Conservation (phyloP, 83 land plant species). For the Thuja plicata region DNA sequence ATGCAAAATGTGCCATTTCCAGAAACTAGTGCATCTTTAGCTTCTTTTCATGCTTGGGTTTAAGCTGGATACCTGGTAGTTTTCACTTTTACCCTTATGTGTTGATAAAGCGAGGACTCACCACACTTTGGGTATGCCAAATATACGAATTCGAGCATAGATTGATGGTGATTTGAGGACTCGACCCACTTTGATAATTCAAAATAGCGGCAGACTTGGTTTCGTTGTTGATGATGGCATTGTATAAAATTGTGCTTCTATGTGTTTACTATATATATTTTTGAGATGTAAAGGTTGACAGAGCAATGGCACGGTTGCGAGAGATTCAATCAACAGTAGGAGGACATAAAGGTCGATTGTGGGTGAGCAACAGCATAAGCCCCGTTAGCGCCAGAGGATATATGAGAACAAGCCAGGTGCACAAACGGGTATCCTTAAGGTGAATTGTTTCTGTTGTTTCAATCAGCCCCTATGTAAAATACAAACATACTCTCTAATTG, state of each 20-base stretch:
- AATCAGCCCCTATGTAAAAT: not conserved
- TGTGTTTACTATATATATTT: slow-evolving; percentile 7
- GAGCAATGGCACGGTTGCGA: slow-evolving; percentile 61
- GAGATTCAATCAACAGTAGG: slow-evolving; percentile 60
- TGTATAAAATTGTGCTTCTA: not conserved
- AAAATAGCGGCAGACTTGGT: not conserved
- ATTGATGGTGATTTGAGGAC: not conserved
- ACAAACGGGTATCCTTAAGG: slow-evolving; percentile 56
- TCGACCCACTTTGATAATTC: not conserved
- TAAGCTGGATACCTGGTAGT: too few relatives aligned
- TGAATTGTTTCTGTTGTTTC: not conserved
- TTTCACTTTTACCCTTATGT: not conserved
- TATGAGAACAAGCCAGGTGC: slow-evolving; percentile 39
- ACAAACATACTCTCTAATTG: not conserved
- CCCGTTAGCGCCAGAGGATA: slow-evolving; percentile 53
- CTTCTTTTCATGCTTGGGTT: not conserved
- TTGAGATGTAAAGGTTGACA: slow-evolving; percentile 43
- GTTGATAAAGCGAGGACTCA: not conserved
- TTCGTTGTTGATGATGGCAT: not conserved
- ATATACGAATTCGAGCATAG: not conserved
- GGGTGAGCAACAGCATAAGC: slow-evolving; percentile 32
- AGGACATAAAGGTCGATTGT: slow-evolving; percentile 39
- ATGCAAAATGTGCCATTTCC: not conserved
- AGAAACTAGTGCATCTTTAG: not conserved
- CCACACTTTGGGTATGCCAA: not conserved